phyloP scores from a whole-genome alignment of 495 filamentous ascomycete genomes.

The Schizothecium vesticola region DNA sequence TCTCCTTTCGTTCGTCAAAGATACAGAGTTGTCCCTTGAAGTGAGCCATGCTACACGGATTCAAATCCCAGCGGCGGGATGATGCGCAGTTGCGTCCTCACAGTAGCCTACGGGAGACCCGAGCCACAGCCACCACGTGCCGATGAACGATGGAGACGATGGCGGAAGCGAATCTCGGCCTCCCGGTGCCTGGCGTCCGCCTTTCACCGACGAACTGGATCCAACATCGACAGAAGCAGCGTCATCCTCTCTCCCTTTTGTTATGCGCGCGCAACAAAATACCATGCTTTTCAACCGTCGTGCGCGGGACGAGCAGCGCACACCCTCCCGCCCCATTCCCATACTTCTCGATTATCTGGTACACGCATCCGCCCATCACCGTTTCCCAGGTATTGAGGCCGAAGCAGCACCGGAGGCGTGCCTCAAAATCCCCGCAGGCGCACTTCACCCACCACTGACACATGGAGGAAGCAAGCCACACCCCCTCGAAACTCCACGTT shows the following conservation, averaged over 20 bases:
- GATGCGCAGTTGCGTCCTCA: neutral
- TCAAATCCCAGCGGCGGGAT: neutral
- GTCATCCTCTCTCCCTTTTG: neutral
- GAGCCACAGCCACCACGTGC: neutral
- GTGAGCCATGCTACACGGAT: neutral
- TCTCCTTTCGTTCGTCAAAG: neutral
- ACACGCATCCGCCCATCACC: neutral
- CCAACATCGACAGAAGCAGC: neutral
- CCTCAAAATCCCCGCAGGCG: neutral
- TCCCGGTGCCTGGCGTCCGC: neutral
- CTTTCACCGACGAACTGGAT: neutral
- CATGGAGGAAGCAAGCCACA: neutral
- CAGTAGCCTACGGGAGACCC: neutral
- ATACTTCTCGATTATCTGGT: neutral
- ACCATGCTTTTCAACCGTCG: neutral
- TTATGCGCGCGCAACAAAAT: neutral
- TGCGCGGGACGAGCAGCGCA: neutral
- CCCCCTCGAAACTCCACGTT: neutral
- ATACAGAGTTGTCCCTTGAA: neutral
- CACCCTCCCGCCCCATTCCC: neutral
- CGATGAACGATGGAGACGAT: neutral
- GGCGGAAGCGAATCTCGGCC: neutral
- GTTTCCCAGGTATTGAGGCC: neutral
- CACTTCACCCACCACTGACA: neutral
- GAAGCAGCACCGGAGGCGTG: slow-evolving; percentile 14